These are phyloP conservation scores for Centella asiatica DNA, from an alignment of 129 eudicot genomes.

Conservation along the genomic window DNA sequence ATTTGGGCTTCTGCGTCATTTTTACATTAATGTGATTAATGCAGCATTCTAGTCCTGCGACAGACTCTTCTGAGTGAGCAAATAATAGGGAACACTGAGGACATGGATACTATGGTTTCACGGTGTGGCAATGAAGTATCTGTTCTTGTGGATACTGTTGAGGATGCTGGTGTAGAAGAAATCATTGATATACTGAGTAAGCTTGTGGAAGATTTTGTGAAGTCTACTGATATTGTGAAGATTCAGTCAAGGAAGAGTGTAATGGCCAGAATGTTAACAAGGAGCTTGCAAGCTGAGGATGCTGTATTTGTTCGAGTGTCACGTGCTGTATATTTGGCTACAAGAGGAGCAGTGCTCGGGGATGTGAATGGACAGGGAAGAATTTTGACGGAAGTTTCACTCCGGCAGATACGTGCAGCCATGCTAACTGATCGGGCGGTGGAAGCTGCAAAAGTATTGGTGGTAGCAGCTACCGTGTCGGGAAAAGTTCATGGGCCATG, in stretches of 20 bases:
- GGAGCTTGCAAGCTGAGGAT: conserved; percentile 78
- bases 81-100: conserved; percentile 38
- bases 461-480: conserved; percentile 55
- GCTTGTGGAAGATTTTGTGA: conserved; percentile 27
- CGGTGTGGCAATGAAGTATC: conserved; percentile 44
- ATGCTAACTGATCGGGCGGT: conserved; percentile 40
- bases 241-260: conserved; percentile 40
- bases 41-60: conserved; percentile 72
- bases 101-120: conserved; percentile 47
- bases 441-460: conserved; percentile 52
- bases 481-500: conserved; percentile 66
- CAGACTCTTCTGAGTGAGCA: conserved; percentile 65
- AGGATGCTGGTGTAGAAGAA: conserved; percentile 61
- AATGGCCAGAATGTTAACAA: conserved; percentile 59
- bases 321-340: conserved; percentile 59
- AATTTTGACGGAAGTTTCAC: conserved; percentile 44
- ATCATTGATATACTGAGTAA: conserved; percentile 42
- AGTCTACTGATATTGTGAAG: conserved; percentile 19
- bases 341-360: conserved; percentile 67
- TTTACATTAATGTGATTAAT: neutral
- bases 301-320: conserved; percentile 58
- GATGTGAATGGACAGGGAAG: conserved; percentile 53
- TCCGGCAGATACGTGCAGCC: conserved; percentile 70
- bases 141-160: conserved; percentile 39
- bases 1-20: neutral